A percentile compares a stretch with the other conserved stretches of the same genome.
Evolutionary conservation across 345 rosid species (phyloP).

Genomic region (Populus alba): DNA sequence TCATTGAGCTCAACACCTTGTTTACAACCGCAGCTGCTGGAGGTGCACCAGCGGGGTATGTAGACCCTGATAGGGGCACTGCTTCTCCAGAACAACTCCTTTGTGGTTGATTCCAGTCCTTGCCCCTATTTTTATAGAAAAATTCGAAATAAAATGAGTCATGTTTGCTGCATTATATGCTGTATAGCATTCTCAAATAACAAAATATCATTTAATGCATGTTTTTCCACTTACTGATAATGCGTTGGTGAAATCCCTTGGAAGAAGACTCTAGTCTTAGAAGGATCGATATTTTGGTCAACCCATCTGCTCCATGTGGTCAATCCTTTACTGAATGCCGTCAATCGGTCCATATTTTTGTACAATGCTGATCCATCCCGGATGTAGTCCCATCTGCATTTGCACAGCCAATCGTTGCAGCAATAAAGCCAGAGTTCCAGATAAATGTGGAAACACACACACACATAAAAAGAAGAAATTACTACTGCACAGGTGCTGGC

Average conservation of each 20-base stretch:
- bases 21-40: slow-evolving; percentile 54
- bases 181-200: background rate
- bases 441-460: background rate
- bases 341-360: slow-evolving; percentile 69
- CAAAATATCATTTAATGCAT: background rate
- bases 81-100: slow-evolving; percentile 61
- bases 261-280: slow-evolving; percentile 74
- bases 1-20: slow-evolving; percentile 55
- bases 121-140: slow-evolving; percentile 46
- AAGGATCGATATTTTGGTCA: slow-evolving; percentile 59
- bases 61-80: slow-evolving; percentile 62
- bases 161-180: background rate
- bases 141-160: background rate
- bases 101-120: slow-evolving; percentile 71
- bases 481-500: background rate
- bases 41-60: slow-evolving; percentile 70
- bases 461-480: background rate
- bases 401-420: background rate
- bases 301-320: slow-evolving; percentile 86
- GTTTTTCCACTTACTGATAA: slow-evolving; percentile 51
- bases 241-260: slow-evolving; percentile 97
- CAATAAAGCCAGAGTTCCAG: background rate
- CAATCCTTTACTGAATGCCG: slow-evolving; percentile 69
- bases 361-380: slow-evolving; percentile 46
- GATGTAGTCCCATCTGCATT: slow-evolving; percentile 77